Evolutionary conservation across 2,329 filamentous ascomycete species (phyloP).

Genomic region (Cladophialophora exuberans): DNA sequence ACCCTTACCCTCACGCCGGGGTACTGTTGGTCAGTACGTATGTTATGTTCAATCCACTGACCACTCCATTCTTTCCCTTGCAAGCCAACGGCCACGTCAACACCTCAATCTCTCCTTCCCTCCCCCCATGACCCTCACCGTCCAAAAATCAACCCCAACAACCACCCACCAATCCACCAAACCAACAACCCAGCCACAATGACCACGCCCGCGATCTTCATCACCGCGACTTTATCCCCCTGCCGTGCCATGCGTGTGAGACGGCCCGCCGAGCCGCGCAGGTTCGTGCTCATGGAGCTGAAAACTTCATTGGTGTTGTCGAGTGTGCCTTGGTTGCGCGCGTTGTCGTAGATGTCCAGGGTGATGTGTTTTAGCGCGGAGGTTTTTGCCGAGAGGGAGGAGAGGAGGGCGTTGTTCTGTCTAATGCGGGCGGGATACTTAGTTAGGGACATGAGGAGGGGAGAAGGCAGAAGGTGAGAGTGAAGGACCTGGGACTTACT

Average conservation of each 20-base stretch:
- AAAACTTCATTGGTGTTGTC: slow-evolving; percentile 92
- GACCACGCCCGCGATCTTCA: slow-evolving; percentile 86
- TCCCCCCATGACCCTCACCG: neutral
- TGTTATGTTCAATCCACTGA: too few species aligned
- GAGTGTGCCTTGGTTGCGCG: slow-evolving; percentile 82
- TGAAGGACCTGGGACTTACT: slow-evolving; percentile 46
- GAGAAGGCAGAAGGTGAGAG: slow-evolving; percentile 2
- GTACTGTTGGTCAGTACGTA: too few species aligned
- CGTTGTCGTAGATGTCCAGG: slow-evolving; percentile 97
- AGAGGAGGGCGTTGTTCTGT: slow-evolving; percentile 93
- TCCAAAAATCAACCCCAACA: slow-evolving; percentile 50
- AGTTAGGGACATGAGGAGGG: neutral
- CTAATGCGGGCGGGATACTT: slow-evolving; percentile 40
- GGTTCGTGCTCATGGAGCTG: slow-evolving; percentile 77
- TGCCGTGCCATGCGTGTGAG: slow-evolving; percentile 87
- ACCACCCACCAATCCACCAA: slow-evolving; percentile 71
- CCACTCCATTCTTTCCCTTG: too few species aligned
- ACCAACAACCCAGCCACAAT: slow-evolving; percentile 72
- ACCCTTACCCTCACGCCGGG: too few species aligned
- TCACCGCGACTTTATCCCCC: slow-evolving; percentile 86
- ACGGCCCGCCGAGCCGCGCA: slow-evolving; percentile 81
- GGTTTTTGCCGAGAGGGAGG: slow-evolving; percentile 88
- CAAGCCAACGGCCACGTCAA: too few species aligned
- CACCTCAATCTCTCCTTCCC: neutral
- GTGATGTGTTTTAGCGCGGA: slow-evolving; percentile 90